phyloP scores from a whole-genome alignment of 768 basidiomycete genomes.

The Russula olivacea region DNA sequence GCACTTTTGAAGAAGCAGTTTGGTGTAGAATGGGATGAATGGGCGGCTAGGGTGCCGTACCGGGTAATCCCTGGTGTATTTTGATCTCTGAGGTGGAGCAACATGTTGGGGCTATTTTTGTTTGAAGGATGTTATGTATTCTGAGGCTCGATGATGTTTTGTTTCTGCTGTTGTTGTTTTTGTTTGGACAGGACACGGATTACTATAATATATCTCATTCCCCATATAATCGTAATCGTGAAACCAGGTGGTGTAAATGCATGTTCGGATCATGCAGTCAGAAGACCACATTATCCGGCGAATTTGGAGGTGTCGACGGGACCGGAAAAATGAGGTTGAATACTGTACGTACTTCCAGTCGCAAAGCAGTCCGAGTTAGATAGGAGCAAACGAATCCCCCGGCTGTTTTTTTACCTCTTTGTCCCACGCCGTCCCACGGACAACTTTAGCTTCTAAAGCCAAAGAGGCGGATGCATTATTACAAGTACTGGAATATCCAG shows the following conservation, averaged over 20 bases:
- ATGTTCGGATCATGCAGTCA: not conserved
- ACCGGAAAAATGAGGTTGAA: not conserved
- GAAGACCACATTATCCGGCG: not conserved
- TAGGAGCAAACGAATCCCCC: not conserved
- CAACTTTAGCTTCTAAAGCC: not conserved
- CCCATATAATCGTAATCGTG: not conserved
- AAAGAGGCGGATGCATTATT: not conserved
- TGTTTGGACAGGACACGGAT: not conserved
- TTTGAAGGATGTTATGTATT: not conserved
- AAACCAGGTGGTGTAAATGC: not conserved
- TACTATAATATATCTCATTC: not conserved
- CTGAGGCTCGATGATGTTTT: not conserved
- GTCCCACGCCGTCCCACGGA: not conserved
- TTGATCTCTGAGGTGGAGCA: conserved; percentile 4
- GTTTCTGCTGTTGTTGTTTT: not conserved
- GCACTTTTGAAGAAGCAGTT: conserved; percentile 19
- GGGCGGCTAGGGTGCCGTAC: conserved; percentile 21
- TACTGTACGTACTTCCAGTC: not conserved
- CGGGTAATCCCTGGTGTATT: conserved; percentile 22
- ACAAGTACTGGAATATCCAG: not conserved
- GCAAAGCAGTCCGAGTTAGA: not conserved
- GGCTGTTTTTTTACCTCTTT: not conserved
- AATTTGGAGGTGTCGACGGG: not conserved
- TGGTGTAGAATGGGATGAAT: conserved; percentile 22
- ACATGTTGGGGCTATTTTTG: not conserved